Base-by-base conservation (phyloP, 2,329 filamentous ascomycete species). In the Ophiostoma sp. region DNA sequence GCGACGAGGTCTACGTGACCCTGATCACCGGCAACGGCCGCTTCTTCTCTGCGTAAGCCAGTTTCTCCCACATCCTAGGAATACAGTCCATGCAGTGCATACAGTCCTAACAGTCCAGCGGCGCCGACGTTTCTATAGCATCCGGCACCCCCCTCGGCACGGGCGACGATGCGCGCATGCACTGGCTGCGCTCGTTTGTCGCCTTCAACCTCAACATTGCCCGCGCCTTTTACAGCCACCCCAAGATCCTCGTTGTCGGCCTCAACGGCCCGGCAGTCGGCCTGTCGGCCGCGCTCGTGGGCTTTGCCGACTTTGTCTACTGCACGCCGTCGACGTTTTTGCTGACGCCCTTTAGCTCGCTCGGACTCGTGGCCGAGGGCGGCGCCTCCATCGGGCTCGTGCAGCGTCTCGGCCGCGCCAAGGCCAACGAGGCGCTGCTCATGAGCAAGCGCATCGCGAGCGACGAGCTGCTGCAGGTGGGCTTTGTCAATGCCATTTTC, bases 251-350 rank as follows among this genome's bases (percentile, higher is more conserved):
- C 33, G 86, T 98, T 72, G 89, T 90, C 0, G 95, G 92, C 0
- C 89, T 98, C 74, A 98, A 98, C 81, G 95, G 94, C 3, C 95
- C 95, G 6, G 93, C 89, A 13, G 85, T 99, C 69, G 95, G 95
- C 6, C 89, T 98, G 41, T 91, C 90, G 1, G 95, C 94, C 0
- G 94, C 94, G 0, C 81, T 98, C 0, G 83, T 93, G 71, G 89
- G 89, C 36, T 91, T 92, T 79, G 91, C 91, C 33, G 95, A 98
- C 83, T 98, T 98, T 82, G 87, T 98, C 78, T 98, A 98, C 83
- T 89, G 87, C 77, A 85, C 90, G 0, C 93, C 94, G 0, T 85
- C 90, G 75, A 83, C 93, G 39, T 99, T 93, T 80, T 83, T 98
- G 35, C 87, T 98, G 35, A 97, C 94, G 0, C 95, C 95, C 4